These are phyloP conservation scores for Thermoascus crustaceus DNA, from an alignment of 2,329 filamentous ascomycete genomes.

Conservation along the genomic window DNA sequence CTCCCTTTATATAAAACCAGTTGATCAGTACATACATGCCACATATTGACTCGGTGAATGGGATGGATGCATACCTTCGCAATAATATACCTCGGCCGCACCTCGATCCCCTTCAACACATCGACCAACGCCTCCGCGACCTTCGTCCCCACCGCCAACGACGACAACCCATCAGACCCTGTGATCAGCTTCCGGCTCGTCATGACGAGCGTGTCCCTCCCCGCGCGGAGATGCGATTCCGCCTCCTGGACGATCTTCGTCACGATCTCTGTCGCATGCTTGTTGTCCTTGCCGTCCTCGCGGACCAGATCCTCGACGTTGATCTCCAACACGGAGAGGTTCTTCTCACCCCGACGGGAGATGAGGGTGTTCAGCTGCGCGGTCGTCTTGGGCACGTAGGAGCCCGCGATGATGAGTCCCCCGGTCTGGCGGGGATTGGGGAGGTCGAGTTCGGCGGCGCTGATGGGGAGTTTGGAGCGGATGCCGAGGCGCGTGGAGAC, in stretches of 20 bases:
- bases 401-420: too few species aligned
- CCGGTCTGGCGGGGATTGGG: too few species aligned
- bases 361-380: too few species aligned
- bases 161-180: slow-evolving; percentile 42
- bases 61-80: slow-evolving; percentile 35
- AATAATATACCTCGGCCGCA: slow-evolving; percentile 49
- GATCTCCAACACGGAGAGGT: slow-evolving; percentile 25
- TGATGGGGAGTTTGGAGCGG: too few species aligned
- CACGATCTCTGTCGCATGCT: too few species aligned
- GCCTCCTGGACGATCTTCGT: too few species aligned
- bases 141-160: slow-evolving; percentile 46
- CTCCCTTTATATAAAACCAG: slow-evolving; percentile 37
- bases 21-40: too few species aligned
- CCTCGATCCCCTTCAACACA: slow-evolving; percentile 40
- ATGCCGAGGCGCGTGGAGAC: too few species aligned
- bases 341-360: too few species aligned
- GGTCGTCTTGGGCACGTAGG: too few species aligned
- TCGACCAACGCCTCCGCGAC: slow-evolving; percentile 46
- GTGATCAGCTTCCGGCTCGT: slow-evolving; percentile 48
- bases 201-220: slow-evolving; percentile 55
- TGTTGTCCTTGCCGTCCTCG: slow-evolving; percentile 31
- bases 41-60: background rate
- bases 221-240: too few species aligned
- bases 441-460: too few species aligned
- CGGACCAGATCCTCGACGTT: slow-evolving; percentile 36